phyloP scores from a whole-genome alignment of 2,329 filamentous ascomycete genomes.

The Nigrospora sphaerica region DNA sequence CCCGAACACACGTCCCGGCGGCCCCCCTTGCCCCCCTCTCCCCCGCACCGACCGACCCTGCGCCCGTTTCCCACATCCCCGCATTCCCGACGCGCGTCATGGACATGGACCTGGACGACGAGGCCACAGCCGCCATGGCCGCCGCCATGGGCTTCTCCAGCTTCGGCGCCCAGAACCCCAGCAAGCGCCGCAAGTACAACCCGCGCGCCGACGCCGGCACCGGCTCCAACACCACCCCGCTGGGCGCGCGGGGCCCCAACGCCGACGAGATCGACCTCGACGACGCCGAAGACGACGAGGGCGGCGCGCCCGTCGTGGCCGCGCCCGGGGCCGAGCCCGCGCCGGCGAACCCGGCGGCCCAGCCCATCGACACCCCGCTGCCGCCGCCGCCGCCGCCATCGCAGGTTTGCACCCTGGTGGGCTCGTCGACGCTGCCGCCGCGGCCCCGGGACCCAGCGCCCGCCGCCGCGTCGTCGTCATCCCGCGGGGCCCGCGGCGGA shows the following conservation, averaged over 20 bases:
- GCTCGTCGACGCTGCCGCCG: constrained; percentile 2
- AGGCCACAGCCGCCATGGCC: constrained; percentile 49
- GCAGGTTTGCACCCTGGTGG: constrained; percentile 18
- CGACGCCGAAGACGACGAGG: constrained; percentile 25
- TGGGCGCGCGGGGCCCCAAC: constrained; percentile 29
- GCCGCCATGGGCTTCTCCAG: constrained; percentile 66
- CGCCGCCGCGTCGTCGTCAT: constrained; percentile 1
- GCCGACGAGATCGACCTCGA: constrained; percentile 38
- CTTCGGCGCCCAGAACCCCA: constrained; percentile 53
- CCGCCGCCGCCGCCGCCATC: constrained; percentile 14
- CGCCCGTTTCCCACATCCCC: neutral
- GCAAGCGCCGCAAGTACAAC: constrained; percentile 64
- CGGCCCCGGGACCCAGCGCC: neutral
- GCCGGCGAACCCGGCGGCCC: constrained; percentile 15
- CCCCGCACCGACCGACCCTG: neutral
- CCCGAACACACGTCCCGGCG: no score
- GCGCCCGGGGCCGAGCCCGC: constrained; percentile 1
- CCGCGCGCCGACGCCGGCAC: constrained; percentile 32
- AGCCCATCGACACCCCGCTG: constrained; percentile 24
- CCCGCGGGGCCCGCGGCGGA: constrained; percentile 5
- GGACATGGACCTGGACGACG: constrained; percentile 17
- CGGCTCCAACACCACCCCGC: constrained; percentile 28
- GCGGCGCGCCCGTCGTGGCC: neutral
- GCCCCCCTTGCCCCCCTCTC: neutral
- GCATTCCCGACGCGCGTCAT: neutral